Conservation (phyloP, 148 eudicot genomes). For the Dianthus caryophyllus region DNA sequence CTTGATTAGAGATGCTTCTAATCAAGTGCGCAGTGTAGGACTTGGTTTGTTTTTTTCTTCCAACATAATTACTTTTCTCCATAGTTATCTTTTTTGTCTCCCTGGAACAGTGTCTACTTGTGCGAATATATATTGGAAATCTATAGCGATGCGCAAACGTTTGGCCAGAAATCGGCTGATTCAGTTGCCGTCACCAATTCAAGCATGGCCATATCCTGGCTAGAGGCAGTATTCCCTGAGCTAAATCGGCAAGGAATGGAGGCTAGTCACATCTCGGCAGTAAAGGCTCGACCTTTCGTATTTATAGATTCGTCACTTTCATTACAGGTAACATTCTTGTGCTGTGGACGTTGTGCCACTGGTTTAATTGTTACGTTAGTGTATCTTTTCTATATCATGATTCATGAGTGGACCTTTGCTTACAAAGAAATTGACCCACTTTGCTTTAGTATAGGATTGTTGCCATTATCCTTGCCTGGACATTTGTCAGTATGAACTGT, state of each 20-base stretch:
- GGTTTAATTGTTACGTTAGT: no score
- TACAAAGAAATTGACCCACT: neutral
- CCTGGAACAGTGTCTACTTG: slow-evolving; percentile 52
- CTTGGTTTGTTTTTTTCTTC: neutral
- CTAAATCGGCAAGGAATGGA: slow-evolving; percentile 45
- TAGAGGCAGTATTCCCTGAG: slow-evolving; percentile 92
- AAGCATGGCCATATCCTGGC: slow-evolving; percentile 77
- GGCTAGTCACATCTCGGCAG: slow-evolving; percentile 41
- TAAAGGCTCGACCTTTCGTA: slow-evolving; percentile 72
- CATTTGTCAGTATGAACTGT: neutral
- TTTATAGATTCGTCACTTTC: slow-evolving; percentile 66
- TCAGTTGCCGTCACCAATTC: slow-evolving; percentile 63
- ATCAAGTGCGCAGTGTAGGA: neutral
- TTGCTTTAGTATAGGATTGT: neutral
- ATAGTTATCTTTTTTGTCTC: neutral
- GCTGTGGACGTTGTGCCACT: neutral
- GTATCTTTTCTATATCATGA: no score
- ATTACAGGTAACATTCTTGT: slow-evolving; percentile 59
- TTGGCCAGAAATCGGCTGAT: slow-evolving; percentile 64
- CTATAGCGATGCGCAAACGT: slow-evolving; percentile 70
- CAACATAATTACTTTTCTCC: neutral
- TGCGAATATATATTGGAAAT: slow-evolving; percentile 84
- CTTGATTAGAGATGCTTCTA: neutral
- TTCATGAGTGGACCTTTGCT: neutral
- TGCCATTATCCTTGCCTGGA: neutral